phyloP scores from a whole-genome alignment of 371 early-diverging fungal species.

The Mucor racemosus region DNA sequence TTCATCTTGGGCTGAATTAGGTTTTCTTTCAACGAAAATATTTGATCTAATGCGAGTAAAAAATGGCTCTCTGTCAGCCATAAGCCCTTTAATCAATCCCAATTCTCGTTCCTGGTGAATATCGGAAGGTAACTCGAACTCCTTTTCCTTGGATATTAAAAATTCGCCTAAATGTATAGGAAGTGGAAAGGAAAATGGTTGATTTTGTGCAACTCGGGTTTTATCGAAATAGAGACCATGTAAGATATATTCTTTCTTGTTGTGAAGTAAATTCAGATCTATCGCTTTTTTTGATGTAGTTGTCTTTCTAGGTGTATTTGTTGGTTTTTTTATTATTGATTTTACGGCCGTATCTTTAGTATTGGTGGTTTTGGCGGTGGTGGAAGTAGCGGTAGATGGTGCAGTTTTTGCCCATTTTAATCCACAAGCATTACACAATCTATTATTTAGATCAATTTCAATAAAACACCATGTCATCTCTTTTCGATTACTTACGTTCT shows the following conservation, averaged over 20 bases:
- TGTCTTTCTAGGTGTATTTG: not conserved
- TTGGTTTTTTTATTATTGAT: not conserved
- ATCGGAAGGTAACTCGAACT: slow-evolving; percentile 57
- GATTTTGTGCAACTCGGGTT: not conserved
- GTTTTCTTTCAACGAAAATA: slow-evolving; percentile 75
- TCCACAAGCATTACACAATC: slow-evolving; percentile 55
- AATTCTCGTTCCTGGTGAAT: slow-evolving; percentile 52
- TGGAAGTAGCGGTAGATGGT: not conserved
- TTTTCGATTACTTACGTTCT: slow-evolving; percentile 30
- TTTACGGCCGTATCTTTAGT: not conserved
- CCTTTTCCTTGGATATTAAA: slow-evolving; percentile 38
- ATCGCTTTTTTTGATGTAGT: slow-evolving; percentile 7
- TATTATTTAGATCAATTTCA: slow-evolving; percentile 2
- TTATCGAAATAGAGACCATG: slow-evolving; percentile 27
- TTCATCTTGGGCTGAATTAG: slow-evolving; percentile 53
- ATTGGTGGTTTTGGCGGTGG: slow-evolving; percentile 1
- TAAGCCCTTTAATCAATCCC: slow-evolving; percentile 32
- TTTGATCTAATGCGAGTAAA: slow-evolving; percentile 49
- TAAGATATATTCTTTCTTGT: slow-evolving; percentile 21
- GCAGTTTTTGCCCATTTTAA: slow-evolving; percentile 32
- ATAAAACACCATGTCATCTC: not conserved
- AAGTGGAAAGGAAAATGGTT: slow-evolving; percentile 40
- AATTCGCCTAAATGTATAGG: slow-evolving; percentile 62
- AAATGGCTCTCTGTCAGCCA: slow-evolving; percentile 22
- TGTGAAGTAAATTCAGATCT: not conserved